Conservation (phyloP, 1,284 basidiomycete genomes). For the Lentinus polychrous region DNA sequence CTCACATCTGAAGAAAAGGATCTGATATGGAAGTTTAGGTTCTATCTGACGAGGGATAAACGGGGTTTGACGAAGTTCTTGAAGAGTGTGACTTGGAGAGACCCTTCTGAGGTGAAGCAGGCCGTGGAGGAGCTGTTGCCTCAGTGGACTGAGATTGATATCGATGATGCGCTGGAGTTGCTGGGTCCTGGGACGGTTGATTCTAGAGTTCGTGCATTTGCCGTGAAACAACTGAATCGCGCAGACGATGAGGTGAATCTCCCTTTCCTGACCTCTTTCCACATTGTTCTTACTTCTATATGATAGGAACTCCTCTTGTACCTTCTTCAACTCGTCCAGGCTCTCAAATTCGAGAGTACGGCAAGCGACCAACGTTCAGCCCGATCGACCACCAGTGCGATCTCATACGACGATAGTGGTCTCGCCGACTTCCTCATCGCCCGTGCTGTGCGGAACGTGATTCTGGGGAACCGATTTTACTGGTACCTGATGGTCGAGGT, state of each 20-base stretch:
- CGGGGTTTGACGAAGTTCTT: slow-evolving; percentile 95
- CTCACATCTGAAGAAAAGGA: slow-evolving; percentile 93
- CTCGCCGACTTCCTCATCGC: slow-evolving; percentile 88
- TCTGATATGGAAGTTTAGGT: slow-evolving; percentile 97
- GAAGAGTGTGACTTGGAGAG: slow-evolving; percentile 97
- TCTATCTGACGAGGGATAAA: slow-evolving; percentile 89
- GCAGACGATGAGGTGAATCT: slow-evolving; percentile 88
- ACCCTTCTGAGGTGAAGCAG: slow-evolving; percentile 93
- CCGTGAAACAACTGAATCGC: slow-evolving; percentile 83
- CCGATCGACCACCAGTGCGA: slow-evolving; percentile 59
- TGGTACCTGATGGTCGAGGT: slow-evolving; percentile 99
- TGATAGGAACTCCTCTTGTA: slow-evolving; percentile 86
- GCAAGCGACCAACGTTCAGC: slow-evolving; percentile 66
- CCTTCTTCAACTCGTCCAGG: slow-evolving; percentile 94
- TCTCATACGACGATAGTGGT: slow-evolving; percentile 79
- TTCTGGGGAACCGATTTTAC: slow-evolving; percentile 88
- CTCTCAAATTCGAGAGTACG: slow-evolving; percentile 88
- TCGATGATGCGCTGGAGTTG: slow-evolving; percentile 93
- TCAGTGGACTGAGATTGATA: slow-evolving; percentile 95
- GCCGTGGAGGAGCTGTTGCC: slow-evolving; percentile 95
- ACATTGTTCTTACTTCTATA: not conserved
- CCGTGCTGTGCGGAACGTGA: slow-evolving; percentile 75
- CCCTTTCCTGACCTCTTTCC: not conserved
- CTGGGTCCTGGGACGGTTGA: slow-evolving; percentile 90
- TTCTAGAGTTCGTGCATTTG: slow-evolving; percentile 87